phyloP scores from a whole-genome alignment of 768 basidiomycete genomes.

The Boletellus sp. region DNA sequence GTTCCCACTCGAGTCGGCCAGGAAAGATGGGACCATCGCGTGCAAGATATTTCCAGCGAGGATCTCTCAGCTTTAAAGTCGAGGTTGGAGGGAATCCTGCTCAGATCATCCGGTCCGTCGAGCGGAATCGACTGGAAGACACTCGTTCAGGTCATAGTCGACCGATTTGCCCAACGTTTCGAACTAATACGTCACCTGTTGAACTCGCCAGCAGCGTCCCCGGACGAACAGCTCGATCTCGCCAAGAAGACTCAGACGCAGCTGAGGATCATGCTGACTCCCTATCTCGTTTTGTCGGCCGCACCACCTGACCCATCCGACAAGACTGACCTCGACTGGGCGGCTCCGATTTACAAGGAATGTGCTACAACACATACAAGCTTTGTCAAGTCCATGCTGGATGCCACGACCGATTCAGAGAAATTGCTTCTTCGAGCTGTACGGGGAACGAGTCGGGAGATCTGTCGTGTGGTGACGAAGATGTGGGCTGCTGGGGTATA shows the following conservation, averaged over 20 bases:
- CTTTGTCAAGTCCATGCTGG: not conserved
- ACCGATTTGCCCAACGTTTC: slow-evolving; percentile 31
- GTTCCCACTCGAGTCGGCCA: slow-evolving; percentile 10
- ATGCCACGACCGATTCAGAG: slow-evolving; percentile 26
- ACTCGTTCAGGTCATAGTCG: slow-evolving; percentile 24
- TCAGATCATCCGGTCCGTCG: not conserved
- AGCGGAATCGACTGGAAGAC: slow-evolving; percentile 35
- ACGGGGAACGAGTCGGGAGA: slow-evolving; percentile 38
- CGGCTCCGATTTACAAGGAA: slow-evolving; percentile 23
- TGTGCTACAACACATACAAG: slow-evolving; percentile 30
- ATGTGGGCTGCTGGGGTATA: slow-evolving; percentile 43
- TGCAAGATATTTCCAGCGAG: slow-evolving; percentile 9
- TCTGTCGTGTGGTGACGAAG: slow-evolving; percentile 41
- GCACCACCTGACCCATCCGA: not conserved
- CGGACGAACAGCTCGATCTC: not conserved
- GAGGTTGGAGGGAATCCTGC: slow-evolving; percentile 5
- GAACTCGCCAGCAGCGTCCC: slow-evolving; percentile 2
- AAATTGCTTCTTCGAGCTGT: slow-evolving; percentile 23
- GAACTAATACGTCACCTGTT: slow-evolving; percentile 24
- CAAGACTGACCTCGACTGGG: slow-evolving; percentile 20
- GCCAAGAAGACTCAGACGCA: slow-evolving; percentile 13
- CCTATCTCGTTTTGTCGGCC: slow-evolving; percentile 20
- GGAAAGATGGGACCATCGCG: slow-evolving; percentile 21
- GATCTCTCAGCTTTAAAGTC: slow-evolving; percentile 6
- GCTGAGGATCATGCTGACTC: slow-evolving; percentile 24